Evolutionary conservation across 164 flowering plant genomes (phyloP).

Genomic region (Nelumbo lutea): DNA sequence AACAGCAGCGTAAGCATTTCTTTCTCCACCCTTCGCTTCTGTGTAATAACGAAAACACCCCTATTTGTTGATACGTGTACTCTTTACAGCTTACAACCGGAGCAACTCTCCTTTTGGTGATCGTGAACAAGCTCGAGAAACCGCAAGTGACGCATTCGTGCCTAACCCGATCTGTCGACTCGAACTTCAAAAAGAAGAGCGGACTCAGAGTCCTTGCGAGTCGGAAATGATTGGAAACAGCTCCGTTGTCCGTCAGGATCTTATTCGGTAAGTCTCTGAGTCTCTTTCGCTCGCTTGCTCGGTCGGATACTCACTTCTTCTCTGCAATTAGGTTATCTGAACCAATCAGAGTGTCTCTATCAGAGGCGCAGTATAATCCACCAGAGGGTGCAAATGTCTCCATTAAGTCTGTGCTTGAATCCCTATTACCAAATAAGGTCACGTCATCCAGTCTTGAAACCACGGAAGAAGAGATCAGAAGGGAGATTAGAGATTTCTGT

Average conservation of each 20-base stretch:
- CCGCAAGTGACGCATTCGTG: too few species aligned
- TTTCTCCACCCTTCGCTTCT: too few species aligned
- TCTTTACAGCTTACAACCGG: too few species aligned
- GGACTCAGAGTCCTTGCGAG: not conserved
- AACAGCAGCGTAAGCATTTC: too few species aligned
- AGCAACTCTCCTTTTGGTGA: too few species aligned
- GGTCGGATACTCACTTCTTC: not conserved
- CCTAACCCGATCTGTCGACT: too few species aligned
- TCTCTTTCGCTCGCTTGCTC: constrained; percentile 12
- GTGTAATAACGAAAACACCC: too few species aligned
- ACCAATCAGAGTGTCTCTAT: constrained; percentile 36
- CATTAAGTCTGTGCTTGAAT: constrained; percentile 43
- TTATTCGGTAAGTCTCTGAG: constrained; percentile 30
- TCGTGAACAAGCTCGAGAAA: too few species aligned
- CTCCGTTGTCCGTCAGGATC: constrained; percentile 19
- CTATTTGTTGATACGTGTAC: too few species aligned
- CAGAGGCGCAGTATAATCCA: constrained; percentile 33
- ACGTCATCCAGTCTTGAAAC: constrained; percentile 2
- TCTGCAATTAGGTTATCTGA: constrained; percentile 42
- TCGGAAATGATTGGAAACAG: constrained; percentile 23
- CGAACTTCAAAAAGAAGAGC: too few species aligned
- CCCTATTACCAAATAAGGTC: constrained; percentile 37
- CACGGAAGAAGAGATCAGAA: constrained; percentile 13
- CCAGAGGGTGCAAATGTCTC: constrained; percentile 46
- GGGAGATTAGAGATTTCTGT: constrained; percentile 43